phyloP scores from a whole-genome alignment of 257 asterid species.

The Nyctanthes arbortristis region DNA sequence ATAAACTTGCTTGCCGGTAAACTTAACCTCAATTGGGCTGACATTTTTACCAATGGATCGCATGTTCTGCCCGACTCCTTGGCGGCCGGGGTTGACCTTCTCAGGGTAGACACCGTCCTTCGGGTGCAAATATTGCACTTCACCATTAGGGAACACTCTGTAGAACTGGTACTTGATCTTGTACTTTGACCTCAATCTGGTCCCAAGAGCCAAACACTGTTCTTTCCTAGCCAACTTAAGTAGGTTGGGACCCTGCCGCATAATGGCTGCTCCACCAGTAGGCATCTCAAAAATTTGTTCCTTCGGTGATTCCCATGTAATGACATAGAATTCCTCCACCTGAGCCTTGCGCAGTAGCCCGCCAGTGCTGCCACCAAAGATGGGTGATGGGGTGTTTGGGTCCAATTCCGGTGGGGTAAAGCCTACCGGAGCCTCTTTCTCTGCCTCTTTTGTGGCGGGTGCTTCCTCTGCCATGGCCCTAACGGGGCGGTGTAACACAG shows the following conservation, averaged over 20 bases:
- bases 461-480: slow-evolving; percentile 75
- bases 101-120: slow-evolving; percentile 98
- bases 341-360: slow-evolving; percentile 20
- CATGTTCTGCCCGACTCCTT: slow-evolving; percentile 77
- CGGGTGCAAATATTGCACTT: slow-evolving; percentile 92
- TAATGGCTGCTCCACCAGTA: background rate
- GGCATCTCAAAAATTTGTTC: slow-evolving; percentile 11
- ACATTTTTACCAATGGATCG: slow-evolving; percentile 79
- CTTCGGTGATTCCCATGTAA: slow-evolving; percentile 20
- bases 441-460: slow-evolving; percentile 12
- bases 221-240: slow-evolving; percentile 76
- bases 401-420: slow-evolving; percentile 40
- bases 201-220: slow-evolving; percentile 89
- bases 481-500: slow-evolving; percentile 41
- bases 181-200: slow-evolving; percentile 82
- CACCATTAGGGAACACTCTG: slow-evolving; percentile 93
- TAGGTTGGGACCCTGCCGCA: slow-evolving; percentile 6
- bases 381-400: slow-evolving; percentile 56
- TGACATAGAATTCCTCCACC: slow-evolving; percentile 55
- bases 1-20: slow-evolving; percentile 81
- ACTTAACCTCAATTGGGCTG: slow-evolving; percentile 83
- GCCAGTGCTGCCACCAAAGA: slow-evolving; percentile 50
- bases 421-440: slow-evolving; percentile 65
- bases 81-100: slow-evolving; percentile 84
- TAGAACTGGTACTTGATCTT: slow-evolving; percentile 88